These are phyloP conservation scores for Ensete ventricosum DNA, from an alignment of 176 grass and related monocot genomes.

Conservation along the genomic window DNA sequence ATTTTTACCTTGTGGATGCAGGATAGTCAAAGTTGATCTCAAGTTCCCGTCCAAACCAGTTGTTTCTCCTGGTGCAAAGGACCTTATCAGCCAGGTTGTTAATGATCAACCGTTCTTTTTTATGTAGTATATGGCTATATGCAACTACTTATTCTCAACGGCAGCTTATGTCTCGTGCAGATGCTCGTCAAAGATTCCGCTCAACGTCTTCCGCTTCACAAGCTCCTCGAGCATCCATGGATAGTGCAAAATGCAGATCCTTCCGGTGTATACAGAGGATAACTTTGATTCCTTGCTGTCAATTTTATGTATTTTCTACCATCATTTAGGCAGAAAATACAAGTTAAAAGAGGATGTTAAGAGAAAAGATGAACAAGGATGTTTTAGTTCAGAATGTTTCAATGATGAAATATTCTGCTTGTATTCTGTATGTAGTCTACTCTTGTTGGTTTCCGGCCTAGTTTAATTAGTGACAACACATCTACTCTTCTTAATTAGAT, in stretches of 20 bases:
- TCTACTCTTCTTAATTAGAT: neutral
- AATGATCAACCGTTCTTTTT: neutral
- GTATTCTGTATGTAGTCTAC: neutral
- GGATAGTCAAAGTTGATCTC: constrained; percentile 86
- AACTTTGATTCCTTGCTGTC: neutral
- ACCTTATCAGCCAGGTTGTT: constrained; percentile 66
- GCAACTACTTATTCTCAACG: neutral
- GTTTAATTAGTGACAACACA: no score
- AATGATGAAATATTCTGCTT: neutral
- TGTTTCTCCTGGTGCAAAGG: constrained; percentile 67
- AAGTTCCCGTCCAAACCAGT: constrained; percentile 68
- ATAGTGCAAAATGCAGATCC: constrained; percentile 87
- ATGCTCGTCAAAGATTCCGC: constrained; percentile 76
- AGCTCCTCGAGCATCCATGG: constrained; percentile 89
- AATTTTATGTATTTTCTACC: neutral
- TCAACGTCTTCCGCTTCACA: constrained; percentile 53
- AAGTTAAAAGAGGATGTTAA: neutral
- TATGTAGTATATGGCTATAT: neutral
- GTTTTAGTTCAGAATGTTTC: no score
- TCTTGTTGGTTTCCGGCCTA: neutral
- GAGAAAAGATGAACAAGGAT: no score
- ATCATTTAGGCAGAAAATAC: neutral
- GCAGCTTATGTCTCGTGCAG: constrained; percentile 25
- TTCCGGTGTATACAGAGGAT: constrained; percentile 46
- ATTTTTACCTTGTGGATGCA: constrained; percentile 19